Percentiles rank a stretch among this genome's conserved stretches.
These are phyloP conservation scores for Heliamphora pulchella DNA, from an alignment of 179 eudicot species.

Conservation along the genomic window DNA sequence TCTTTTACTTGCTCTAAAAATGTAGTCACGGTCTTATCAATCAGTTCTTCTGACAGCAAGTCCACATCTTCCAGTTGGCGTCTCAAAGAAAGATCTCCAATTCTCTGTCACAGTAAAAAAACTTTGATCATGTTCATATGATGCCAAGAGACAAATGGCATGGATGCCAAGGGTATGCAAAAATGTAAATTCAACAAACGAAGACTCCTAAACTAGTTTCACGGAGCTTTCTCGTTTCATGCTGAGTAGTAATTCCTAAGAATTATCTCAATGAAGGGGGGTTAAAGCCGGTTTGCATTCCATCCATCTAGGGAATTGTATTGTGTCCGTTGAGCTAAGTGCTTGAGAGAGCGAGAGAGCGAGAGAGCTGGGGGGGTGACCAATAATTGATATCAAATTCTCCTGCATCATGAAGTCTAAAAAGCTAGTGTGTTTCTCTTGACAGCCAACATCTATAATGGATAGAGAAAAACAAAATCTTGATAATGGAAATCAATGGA, in stretches of 20 bases:
- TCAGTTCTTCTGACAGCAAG: constrained; percentile 58
- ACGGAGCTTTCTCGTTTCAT: neutral
- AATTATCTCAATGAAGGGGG: neutral
- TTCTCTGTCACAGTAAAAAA: constrained; percentile 40
- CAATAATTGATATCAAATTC: neutral
- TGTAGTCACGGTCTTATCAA: constrained; percentile 41
- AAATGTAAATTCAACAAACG: neutral
- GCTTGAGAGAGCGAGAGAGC: neutral
- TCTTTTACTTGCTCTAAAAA: constrained; percentile 76
- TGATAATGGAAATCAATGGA: neutral
- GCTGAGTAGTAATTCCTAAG: neutral
- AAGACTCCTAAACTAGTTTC: neutral
- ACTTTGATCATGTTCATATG: neutral
- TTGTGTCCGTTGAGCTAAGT: neutral
- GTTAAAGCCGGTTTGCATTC: too few relatives aligned
- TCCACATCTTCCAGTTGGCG: constrained; percentile 53
- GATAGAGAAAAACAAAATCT: neutral
- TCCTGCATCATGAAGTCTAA: neutral
- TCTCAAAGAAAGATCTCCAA: constrained; percentile 57
- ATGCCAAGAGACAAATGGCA: neutral
- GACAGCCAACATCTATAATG: neutral
- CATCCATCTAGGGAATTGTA: neutral
- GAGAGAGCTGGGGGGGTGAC: too few relatives aligned
- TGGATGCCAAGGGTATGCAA: neutral
- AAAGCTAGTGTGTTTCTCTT: neutral